Percentiles rank a stretch among this genome's conserved stretches.
These are phyloP conservation scores for Cyberlindnera meyerae DNA, from an alignment of 805 yeast genomes.

Conservation along the genomic window DNA sequence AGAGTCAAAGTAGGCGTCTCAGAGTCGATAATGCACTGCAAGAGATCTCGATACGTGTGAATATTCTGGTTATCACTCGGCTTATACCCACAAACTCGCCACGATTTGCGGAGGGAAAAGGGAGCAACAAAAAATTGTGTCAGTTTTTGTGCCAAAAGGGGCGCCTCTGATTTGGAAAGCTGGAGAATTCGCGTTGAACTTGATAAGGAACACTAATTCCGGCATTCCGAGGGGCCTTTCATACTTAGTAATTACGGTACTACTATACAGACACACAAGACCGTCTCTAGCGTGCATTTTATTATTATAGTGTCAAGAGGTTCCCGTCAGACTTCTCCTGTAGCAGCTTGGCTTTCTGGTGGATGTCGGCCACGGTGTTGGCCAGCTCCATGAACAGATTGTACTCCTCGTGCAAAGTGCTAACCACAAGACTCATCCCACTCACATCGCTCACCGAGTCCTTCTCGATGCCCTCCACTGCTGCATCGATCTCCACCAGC, in stretches of 20 bases:
- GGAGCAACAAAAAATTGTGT: conserved; percentile 7
- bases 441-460: conserved; percentile 39
- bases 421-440: conserved; percentile 48
- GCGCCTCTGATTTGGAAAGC: too few relatives aligned
- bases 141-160: conserved; percentile 10
- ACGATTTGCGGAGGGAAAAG: too few relatives aligned
- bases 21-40: too few relatives aligned
- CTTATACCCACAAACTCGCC: too few relatives aligned
- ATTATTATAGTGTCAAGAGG: conserved; percentile 1
- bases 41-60: too few relatives aligned
- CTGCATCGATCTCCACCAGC: conserved; percentile 49
- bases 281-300: neutral
- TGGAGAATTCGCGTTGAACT: too few relatives aligned
- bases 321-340: conserved; percentile 19
- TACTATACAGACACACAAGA: neutral
- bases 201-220: conserved; percentile 7
- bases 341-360: conserved; percentile 41
- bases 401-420: conserved; percentile 64
- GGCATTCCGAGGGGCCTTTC: neutral
- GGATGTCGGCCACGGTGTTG: conserved; percentile 67
- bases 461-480: conserved; percentile 56
- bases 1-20: too few relatives aligned
- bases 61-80: too few relatives aligned
- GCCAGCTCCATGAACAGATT: conserved; percentile 69
- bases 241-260: neutral